Evolutionary conservation across 495 filamentous ascomycete species (phyloP), one percentile per base, ranked within the genome.

Genomic region (Elaphomyces granulatus): DNA sequence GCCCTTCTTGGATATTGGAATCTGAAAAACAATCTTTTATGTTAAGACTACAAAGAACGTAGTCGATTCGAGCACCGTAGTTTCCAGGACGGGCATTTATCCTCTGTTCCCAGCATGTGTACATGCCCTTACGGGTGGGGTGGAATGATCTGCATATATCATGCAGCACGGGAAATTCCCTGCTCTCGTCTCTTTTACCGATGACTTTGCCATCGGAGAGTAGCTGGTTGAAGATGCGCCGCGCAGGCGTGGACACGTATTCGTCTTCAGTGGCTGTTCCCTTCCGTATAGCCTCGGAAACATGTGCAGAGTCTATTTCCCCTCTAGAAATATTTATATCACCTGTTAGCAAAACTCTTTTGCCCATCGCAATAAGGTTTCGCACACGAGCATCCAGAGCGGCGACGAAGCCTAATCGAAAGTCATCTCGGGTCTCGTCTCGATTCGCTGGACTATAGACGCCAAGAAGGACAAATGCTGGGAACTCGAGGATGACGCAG

Each of bases 1-100:
- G 63, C 2, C 88, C 90, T 58, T 95, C 87, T 52, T 95, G 90
- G 20, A 96, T 96, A 48, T 95, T 84, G n/a, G 83, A 75, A 40
- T 83, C 80, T 19, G 55, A 62, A 52, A 94, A 83, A 87, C 87
- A 96, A 40, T 71, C 59, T 45, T 77, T 81, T 75, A 94, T 88
- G 23, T 72, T 70, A 31, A 78, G 61, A 44, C 74, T 87, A 53
- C 84, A 88, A 4, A 95, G 68, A 20, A 98, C 77, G 58, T 93
- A 96, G 52, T 98, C 90, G 40, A 98, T 95, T 20, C 90, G 67
- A 23, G 83, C 77, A 1, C 90, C 90, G 52, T 76, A 87, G 54
- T 98, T 96, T 9, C 81, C 88, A 1, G 90, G 90, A 26, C 90
- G 71, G 15, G 81, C 79, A 56, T 92, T 92, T 47, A 82, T 80